Conservation (phyloP, 106 monocot species). For the Allium fistulosum region DNA sequence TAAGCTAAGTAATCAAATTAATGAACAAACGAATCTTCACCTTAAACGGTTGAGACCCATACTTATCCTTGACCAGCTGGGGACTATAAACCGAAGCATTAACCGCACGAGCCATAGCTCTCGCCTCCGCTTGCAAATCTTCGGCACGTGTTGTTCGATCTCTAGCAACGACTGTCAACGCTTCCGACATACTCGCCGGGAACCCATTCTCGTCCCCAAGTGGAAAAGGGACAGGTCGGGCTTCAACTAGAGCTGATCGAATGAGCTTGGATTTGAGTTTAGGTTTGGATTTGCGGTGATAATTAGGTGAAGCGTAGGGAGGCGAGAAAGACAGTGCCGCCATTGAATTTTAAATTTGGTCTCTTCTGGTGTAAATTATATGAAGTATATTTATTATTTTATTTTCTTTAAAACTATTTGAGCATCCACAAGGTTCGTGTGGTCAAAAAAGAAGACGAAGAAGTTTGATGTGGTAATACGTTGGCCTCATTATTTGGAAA, state of each 20-base stretch:
- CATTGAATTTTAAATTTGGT: too few relatives aligned
- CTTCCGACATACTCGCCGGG: background rate
- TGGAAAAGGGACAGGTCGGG: background rate
- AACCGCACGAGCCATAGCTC: slow-evolving; percentile 70
- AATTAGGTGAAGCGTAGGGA: background rate
- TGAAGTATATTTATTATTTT: too few relatives aligned
- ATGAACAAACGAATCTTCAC: slow-evolving; percentile 10
- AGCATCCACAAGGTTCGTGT: background rate
- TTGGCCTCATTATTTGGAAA: too few relatives aligned
- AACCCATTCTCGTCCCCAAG: background rate
- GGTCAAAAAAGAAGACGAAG: background rate
- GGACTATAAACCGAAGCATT: slow-evolving; percentile 60
- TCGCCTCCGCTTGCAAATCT: slow-evolving; percentile 77
- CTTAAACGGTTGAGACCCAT: slow-evolving; percentile 69
- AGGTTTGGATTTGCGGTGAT: background rate
- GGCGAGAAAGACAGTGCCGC: background rate
- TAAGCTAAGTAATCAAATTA: background rate
- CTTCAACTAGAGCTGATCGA: background rate
- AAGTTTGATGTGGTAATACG: background rate
- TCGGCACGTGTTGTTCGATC: slow-evolving; percentile 23
- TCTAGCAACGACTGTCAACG: background rate
- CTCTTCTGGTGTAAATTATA: too few relatives aligned
- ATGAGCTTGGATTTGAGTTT: background rate
- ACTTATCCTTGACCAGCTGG: slow-evolving; percentile 47
- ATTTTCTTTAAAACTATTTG: background rate